These are phyloP conservation scores for Pezicula radicicola DNA, from an alignment of 2,329 filamentous ascomycete species.

Conservation along the genomic window DNA sequence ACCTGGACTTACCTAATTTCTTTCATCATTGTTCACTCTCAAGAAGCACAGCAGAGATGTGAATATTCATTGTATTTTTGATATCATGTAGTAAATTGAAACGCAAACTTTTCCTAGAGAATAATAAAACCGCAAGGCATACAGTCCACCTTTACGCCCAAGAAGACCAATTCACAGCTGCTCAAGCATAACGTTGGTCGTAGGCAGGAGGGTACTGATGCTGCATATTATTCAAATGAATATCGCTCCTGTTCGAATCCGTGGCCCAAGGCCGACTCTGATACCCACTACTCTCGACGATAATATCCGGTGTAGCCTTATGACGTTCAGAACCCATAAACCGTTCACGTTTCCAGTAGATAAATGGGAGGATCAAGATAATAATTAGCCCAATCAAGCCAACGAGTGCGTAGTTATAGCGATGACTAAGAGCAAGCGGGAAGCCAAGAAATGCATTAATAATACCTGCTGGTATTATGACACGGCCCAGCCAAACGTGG, in stretches of 20 bases:
- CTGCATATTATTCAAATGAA: conserved; percentile 3
- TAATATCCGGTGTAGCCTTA: not conserved
- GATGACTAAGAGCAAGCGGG: conserved; percentile 48
- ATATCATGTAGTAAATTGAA: no score
- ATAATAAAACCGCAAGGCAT: no score
- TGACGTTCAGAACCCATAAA: conserved; percentile 3
- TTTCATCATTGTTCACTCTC: no score
- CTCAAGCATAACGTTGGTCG: no score
- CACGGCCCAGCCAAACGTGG: conserved; percentile 56
- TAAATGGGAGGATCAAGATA: conserved; percentile 29
- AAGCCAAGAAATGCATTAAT: conserved; percentile 59
- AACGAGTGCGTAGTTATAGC: conserved; percentile 44
- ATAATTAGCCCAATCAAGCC: conserved; percentile 42
- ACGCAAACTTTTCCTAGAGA: no score
- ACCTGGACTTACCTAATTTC: no score
- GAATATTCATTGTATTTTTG: no score
- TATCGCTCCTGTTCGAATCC: conserved; percentile 3
- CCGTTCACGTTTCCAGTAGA: conserved; percentile 13
- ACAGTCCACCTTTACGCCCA: no score
- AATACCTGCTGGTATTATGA: conserved; percentile 49
- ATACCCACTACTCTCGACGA: conserved; percentile 7
- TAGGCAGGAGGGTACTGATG: no score
- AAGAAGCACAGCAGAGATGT: no score
- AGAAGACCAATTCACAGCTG: no score
- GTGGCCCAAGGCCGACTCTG: conserved; percentile 10